Evolutionary conservation across 192 early-diverging fungal genomes (phyloP).

Genomic region (Linnemannia zychae): DNA sequence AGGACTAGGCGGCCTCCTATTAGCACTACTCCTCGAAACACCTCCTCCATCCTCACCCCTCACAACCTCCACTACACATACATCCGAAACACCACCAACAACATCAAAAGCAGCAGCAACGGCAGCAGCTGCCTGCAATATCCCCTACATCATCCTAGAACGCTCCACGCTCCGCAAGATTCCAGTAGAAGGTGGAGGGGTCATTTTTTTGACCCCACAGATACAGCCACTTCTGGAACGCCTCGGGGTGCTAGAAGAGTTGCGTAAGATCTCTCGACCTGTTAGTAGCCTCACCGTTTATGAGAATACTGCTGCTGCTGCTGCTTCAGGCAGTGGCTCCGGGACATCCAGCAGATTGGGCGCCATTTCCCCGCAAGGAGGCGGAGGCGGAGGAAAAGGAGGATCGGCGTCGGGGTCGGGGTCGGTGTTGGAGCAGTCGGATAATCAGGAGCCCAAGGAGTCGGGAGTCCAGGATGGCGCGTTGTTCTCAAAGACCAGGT

Average conservation of each 20-base stretch:
- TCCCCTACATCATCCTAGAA: slow-evolving; percentile 26
- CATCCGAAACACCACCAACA: too few species aligned
- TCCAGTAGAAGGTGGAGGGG: slow-evolving; percentile 36
- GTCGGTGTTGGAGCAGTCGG: not conserved
- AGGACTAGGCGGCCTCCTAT: not conserved
- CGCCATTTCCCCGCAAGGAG: not conserved
- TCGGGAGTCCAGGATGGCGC: not conserved
- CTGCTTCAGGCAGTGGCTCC: too few species aligned
- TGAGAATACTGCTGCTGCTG: not conserved
- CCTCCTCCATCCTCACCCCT: not conserved
- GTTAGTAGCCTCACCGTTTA: slow-evolving; percentile 14
- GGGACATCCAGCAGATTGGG: too few species aligned
- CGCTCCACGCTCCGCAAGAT: slow-evolving; percentile 16
- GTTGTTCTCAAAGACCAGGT: not conserved
- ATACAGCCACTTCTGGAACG: slow-evolving; percentile 36
- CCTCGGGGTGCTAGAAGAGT: slow-evolving; percentile 16
- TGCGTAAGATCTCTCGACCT: slow-evolving; percentile 14
- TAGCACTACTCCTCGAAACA: slow-evolving; percentile 4
- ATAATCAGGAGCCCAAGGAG: not conserved
- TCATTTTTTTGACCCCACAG: slow-evolving; percentile 32
- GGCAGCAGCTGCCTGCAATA: not conserved
- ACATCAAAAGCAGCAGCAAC: not conserved
- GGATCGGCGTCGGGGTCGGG: not conserved
- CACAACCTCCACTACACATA: not conserved
- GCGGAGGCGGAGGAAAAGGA: too few species aligned